Evolutionary conservation across 2,329 filamentous ascomycete genomes (phyloP), one percentile per base, ranked within the genome.

Genomic region (Thielaviopsis musarum): DNA sequence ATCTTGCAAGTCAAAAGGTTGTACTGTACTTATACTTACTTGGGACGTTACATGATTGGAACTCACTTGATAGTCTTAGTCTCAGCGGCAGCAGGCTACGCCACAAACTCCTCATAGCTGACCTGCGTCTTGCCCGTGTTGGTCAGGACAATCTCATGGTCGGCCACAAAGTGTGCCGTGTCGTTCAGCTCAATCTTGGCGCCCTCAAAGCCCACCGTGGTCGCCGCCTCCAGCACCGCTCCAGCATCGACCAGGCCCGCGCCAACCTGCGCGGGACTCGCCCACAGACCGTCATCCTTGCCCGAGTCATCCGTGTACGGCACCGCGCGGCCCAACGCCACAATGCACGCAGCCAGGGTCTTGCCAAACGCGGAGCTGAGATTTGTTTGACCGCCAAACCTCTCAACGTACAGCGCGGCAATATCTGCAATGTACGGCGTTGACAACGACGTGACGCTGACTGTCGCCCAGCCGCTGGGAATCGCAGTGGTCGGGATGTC

Each of bases 361-460:
- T 57, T 54, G n/a, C 34, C 30, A 26, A 58, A 52, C 17, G 54
- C 52, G 34, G 45, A 52, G n/a, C 51, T 56, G 21, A 61, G 55
- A 5, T 56, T 61, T 56, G 67, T 66, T 15, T 72, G 70, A 0
- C 74, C 73, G 2, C 74, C 74, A 58, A 71, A 66, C 34, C 71
- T 65, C 7, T 71, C 68, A 52, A 76, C 69, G 62, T 73, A 76
- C 24, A 77, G 65, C 6, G 74, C 74, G 2, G 73, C 74, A 22
- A 76, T 68, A 15, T 76, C 77, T 45, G 77, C 76, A 26, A 78
- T 70, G 61, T 78, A 78, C 0, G 77, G 77, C 6, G 74, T 74
- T 0, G 77, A 74, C 78, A 81, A 80, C 1, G 76, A 79, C 0
- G 79, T 81, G 54, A 79, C 79, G 55, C 72, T 75, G 58, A 77